phyloP scores from a whole-genome alignment of 371 early-diverging fungal genomes.

The Massospora cicadina region DNA sequence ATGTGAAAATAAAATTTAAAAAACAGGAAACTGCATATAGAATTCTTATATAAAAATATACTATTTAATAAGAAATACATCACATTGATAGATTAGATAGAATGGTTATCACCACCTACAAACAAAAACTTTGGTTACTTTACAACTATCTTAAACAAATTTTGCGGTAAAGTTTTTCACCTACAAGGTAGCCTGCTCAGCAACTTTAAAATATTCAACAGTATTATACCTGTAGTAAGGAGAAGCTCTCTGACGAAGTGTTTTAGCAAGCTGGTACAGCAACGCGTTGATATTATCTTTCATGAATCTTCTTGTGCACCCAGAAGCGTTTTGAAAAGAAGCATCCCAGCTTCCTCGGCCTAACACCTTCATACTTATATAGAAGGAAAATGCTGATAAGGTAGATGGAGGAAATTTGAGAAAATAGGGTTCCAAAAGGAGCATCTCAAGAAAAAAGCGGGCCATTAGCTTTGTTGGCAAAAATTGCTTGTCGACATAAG shows the following conservation, averaged over 20 bases:
- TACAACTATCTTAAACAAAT: no score
- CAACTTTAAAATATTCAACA: neutral
- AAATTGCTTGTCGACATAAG: neutral
- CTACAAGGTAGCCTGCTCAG: neutral
- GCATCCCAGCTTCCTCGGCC: neutral
- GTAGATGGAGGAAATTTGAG: neutral
- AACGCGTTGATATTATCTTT: neutral
- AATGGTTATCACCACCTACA: no score
- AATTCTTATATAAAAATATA: no score
- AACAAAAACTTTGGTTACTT: no score
- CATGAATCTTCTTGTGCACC: neutral
- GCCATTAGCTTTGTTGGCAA: neutral
- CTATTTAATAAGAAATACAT: no score
- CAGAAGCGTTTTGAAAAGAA: neutral
- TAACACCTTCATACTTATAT: neutral
- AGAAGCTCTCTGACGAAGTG: neutral
- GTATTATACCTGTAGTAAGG: neutral
- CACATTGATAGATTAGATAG: no score
- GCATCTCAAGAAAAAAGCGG: slow-evolving; percentile 1
- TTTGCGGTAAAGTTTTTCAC: no score
- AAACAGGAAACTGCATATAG: no score
- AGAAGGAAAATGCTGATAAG: neutral
- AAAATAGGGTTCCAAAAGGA: neutral
- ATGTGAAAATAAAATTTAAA: no score
- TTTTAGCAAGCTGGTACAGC: neutral